These are phyloP conservation scores for Fusarium nematophilum DNA, from an alignment of 2,329 filamentous ascomycete genomes.

Conservation along the genomic window DNA sequence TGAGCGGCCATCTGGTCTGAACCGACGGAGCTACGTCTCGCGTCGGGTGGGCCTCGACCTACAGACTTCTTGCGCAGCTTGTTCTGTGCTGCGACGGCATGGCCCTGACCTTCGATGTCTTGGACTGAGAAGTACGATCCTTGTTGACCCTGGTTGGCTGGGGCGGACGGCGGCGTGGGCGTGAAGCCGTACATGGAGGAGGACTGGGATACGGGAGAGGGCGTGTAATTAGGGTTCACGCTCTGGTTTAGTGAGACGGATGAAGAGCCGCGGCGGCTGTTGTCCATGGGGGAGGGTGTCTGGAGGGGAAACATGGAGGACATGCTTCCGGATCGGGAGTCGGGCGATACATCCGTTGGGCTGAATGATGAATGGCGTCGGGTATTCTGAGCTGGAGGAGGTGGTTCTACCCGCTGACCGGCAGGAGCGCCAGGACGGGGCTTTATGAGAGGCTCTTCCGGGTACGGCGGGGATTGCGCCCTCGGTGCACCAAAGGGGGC, in stretches of 20 bases:
- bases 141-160: slow-evolving; percentile 24
- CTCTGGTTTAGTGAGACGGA: slow-evolving; percentile 20
- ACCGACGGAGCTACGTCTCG: slow-evolving; percentile 36
- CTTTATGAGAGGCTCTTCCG: slow-evolving; percentile 22
- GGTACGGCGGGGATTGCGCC: slow-evolving; percentile 27
- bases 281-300: slow-evolving; percentile 47
- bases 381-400: slow-evolving; percentile 5
- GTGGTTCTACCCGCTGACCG: not conserved
- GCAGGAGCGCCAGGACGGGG: not conserved
- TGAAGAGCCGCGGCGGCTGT: slow-evolving; percentile 38
- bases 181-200: slow-evolving; percentile 29
- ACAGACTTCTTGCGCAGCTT: slow-evolving; percentile 39
- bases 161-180: slow-evolving; percentile 29
- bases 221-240: slow-evolving; percentile 24
- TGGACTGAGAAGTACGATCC: slow-evolving; percentile 36
- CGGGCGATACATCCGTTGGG: slow-evolving; percentile 42
- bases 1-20: slow-evolving; percentile 25
- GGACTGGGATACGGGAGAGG: slow-evolving; percentile 41
- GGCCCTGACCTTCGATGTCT: slow-evolving; percentile 33
- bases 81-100: slow-evolving; percentile 36
- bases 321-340: slow-evolving; percentile 42
- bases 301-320: slow-evolving; percentile 37
- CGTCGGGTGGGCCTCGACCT: slow-evolving; percentile 27
- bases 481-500: slow-evolving; percentile 30
- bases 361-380: slow-evolving; percentile 44